Evolutionary conservation across 2,329 filamentous ascomycete species (phyloP).

Genomic region (Epichloe sibirici): DNA sequence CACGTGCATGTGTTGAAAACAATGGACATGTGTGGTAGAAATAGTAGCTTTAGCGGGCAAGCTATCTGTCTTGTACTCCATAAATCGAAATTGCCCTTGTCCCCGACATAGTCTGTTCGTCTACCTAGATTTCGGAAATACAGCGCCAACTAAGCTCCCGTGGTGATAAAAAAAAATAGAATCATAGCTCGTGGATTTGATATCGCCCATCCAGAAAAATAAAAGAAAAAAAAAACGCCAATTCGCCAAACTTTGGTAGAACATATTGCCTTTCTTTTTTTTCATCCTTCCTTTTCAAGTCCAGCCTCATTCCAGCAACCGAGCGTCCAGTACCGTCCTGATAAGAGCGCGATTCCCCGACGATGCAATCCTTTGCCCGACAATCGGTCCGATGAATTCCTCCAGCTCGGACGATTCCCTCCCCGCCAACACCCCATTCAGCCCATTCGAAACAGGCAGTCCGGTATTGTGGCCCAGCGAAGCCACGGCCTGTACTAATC

Average conservation of each 20-base stretch:
- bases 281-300: slow-evolving; percentile 4
- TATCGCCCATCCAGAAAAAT: not conserved
- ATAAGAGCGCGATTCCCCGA: slow-evolving; percentile 36
- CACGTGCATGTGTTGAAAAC: too few relatives aligned
- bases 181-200: not conserved
- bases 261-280: slow-evolving; percentile 7
- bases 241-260: not conserved
- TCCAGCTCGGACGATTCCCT: slow-evolving; percentile 33
- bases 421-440: slow-evolving; percentile 25
- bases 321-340: slow-evolving; percentile 41
- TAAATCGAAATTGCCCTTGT: not conserved
- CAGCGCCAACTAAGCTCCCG: not conserved
- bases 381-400: slow-evolving; percentile 42
- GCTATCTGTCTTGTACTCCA: not conserved
- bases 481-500: slow-evolving; percentile 40
- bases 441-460: slow-evolving; percentile 22
- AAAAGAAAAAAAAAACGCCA: not conserved
- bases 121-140: not conserved
- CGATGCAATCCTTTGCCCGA: slow-evolving; percentile 36
- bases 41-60: not conserved
- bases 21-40: not conserved
- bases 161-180: too few relatives aligned
- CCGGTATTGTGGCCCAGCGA: slow-evolving; percentile 27
- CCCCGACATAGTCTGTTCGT: too few relatives aligned
- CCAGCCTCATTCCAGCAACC: slow-evolving; percentile 28